Evolutionary conservation across 805 yeast genomes (phyloP), one percentile per base, ranked within the genome.

Genomic region (Suhomyces prunicola): DNA sequence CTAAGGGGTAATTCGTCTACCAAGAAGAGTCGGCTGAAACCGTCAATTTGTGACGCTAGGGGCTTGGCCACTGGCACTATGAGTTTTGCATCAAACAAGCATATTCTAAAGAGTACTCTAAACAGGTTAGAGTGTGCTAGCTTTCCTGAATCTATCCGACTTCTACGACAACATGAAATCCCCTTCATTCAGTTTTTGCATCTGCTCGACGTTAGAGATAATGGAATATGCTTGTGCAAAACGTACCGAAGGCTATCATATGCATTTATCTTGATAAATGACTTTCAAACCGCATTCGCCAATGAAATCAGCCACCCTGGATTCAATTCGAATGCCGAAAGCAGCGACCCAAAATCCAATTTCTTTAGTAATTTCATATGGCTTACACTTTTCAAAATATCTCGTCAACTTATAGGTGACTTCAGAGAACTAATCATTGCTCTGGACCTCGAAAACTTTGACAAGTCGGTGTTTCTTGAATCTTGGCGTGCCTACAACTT

Each of bases 231-330:
- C 24, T 15, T 19, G 22, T 39, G 33, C 40, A 40, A 23, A 26
- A 4, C 12, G 13, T 40, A 27, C n/a, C 26, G 24, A 22, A 15
- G 33, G 10, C 44, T 42, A 19, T 53, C 63, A 22, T 64, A 63
- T 49, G 56, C 64, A 3, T 60, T 66, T 44, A 55, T 62, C 1
- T 52, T 67, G 50, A 44, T 65, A 4, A 48, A 55, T 35, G 68
- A 66, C 35, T 58, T 50, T 48, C 23, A 24, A 29, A 33, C 48
- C 10, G 41, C 50, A 39, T 19, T 53, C 12, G 10, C n/a, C 19
- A 55, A 55, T 15, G 64, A 59, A 23, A 57, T 59, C 8, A n/a
- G 39, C 10, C 68, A 63, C 35, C 68, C 70, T 1, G 64, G 66
- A 0, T 63, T 60, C 48, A 67, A 67, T 48, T 41, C 65, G 10